Conservation (phyloP, 768 basidiomycete genomes). For the Lepiota brunneoincarnata region DNA sequence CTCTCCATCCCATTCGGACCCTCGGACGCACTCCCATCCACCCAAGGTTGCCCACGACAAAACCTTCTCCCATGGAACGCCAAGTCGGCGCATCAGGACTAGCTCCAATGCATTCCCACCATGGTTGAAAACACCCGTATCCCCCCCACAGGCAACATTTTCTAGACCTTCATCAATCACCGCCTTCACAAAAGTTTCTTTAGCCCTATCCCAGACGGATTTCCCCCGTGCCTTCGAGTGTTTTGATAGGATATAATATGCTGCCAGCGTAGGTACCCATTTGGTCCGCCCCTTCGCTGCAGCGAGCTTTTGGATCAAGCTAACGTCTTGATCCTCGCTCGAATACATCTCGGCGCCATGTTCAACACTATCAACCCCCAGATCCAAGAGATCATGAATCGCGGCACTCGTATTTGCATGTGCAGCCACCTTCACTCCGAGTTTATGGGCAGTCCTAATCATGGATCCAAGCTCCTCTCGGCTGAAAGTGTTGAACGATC, state of each 20-base stretch:
- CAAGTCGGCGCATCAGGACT: slow-evolving; percentile 55
- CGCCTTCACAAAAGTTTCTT: slow-evolving; percentile 41
- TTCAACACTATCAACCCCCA: slow-evolving; percentile 55
- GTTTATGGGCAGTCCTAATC: slow-evolving; percentile 47
- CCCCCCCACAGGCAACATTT: slow-evolving; percentile 59
- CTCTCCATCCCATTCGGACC: slow-evolving; percentile 41
- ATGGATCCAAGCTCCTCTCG: slow-evolving; percentile 43
- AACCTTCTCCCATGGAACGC: slow-evolving; percentile 50
- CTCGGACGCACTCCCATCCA: slow-evolving; percentile 55
- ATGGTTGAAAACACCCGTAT: slow-evolving; percentile 63
- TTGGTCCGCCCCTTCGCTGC: slow-evolving; percentile 27
- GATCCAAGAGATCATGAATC: slow-evolving; percentile 30
- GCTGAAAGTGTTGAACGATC: slow-evolving; percentile 43
- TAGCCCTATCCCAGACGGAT: slow-evolving; percentile 35
- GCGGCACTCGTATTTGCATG: slow-evolving; percentile 40
- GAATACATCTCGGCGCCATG: slow-evolving; percentile 42
- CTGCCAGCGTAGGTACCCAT: slow-evolving; percentile 62
- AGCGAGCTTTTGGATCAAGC: slow-evolving; percentile 25
- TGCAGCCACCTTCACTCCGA: slow-evolving; percentile 56
- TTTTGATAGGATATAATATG: slow-evolving; percentile 34
- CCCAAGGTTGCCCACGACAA: slow-evolving; percentile 58
- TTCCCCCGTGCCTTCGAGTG: slow-evolving; percentile 14
- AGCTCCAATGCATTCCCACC: slow-evolving; percentile 61
- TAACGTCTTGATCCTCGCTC: slow-evolving; percentile 15
- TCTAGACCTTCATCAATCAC: slow-evolving; percentile 32